Evolutionary conservation across 441 rosid species (phyloP).

Genomic region (Euphorbia celastroides): DNA sequence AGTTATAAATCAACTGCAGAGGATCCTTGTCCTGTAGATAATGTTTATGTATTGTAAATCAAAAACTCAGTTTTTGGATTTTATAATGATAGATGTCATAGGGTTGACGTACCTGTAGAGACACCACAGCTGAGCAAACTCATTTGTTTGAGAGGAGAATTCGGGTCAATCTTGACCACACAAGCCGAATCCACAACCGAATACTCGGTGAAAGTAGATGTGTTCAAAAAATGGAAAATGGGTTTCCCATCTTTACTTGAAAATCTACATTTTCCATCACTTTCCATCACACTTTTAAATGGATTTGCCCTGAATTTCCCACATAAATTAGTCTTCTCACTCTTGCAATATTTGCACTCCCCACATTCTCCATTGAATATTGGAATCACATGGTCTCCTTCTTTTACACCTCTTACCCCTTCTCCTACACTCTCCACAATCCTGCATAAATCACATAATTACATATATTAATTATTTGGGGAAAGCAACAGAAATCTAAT

Average conservation of each 20-base stretch:
- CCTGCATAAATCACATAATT: constrained; percentile 14
- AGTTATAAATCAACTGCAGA: too few relatives aligned
- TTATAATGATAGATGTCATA: too few relatives aligned
- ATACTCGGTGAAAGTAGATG: constrained; percentile 45
- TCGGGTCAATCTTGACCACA: constrained; percentile 28
- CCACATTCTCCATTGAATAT: constrained; percentile 46
- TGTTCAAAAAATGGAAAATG: constrained; percentile 41
- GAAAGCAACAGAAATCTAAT: too few relatives aligned
- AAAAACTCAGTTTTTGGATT: too few relatives aligned
- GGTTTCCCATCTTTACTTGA: constrained; percentile 27
- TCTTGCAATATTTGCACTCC: constrained; percentile 27
- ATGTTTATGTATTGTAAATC: too few relatives aligned
- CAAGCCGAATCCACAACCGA: constrained; percentile 41
- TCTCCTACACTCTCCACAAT: constrained; percentile 40
- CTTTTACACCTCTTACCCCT: constrained; percentile 31
- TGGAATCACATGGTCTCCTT: constrained; percentile 41
- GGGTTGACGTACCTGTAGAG: constrained; percentile 42
- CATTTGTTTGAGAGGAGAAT: constrained; percentile 33
- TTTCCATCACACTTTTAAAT: constrained; percentile 29
- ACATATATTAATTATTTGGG: not conserved
- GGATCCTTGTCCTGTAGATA: too few relatives aligned
- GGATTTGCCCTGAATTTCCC: constrained; percentile 28
- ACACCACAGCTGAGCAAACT: constrained; percentile 40
- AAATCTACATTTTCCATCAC: constrained; percentile 37
- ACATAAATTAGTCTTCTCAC: constrained; percentile 28